Conservation (phyloP, 1,284 basidiomycete genomes). For the Xerocomus amazonicus region DNA sequence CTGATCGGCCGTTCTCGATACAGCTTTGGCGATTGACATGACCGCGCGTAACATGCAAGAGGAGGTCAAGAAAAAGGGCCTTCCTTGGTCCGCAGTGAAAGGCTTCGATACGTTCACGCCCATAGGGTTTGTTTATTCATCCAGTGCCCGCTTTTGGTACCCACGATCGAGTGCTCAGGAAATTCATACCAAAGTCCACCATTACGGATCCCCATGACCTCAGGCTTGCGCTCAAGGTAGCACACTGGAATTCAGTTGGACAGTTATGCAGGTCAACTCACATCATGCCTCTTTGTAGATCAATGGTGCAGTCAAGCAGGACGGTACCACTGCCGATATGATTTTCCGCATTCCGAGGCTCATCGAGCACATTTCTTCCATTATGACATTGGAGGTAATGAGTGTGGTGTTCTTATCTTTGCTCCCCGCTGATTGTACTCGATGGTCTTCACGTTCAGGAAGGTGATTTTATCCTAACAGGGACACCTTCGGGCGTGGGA, state of each 20-base stretch:
- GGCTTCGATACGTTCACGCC: constrained; percentile 90
- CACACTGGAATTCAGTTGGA: background rate
- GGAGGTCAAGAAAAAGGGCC: constrained; percentile 84
- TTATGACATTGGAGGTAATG: constrained; percentile 90
- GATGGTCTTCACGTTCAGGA: constrained; percentile 46
- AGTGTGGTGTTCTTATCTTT: background rate
- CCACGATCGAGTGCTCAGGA: constrained; percentile 37
- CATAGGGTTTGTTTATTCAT: constrained; percentile 52
- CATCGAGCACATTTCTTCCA: constrained; percentile 88
- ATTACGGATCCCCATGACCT: constrained; percentile 77
- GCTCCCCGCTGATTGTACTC: background rate
- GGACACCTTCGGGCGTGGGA: constrained; percentile 91
- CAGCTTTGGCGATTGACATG: constrained; percentile 93
- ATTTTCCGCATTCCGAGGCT: constrained; percentile 90
- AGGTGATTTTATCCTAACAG: constrained; percentile 85
- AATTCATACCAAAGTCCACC: constrained; percentile 75
- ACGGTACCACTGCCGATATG: constrained; percentile 87
- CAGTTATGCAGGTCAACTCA: background rate
- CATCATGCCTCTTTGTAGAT: constrained; percentile 45
- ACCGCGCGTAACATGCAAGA: constrained; percentile 96
- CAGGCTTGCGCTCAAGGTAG: constrained; percentile 68
- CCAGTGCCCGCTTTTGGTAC: background rate
- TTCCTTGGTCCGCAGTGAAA: constrained; percentile 93
- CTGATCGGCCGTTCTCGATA: background rate
- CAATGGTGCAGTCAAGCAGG: constrained; percentile 81